Evolutionary conservation across 768 basidiomycete genomes (phyloP), one percentile per base, ranked within the genome.

Genomic region (Phylloporus sp.): DNA sequence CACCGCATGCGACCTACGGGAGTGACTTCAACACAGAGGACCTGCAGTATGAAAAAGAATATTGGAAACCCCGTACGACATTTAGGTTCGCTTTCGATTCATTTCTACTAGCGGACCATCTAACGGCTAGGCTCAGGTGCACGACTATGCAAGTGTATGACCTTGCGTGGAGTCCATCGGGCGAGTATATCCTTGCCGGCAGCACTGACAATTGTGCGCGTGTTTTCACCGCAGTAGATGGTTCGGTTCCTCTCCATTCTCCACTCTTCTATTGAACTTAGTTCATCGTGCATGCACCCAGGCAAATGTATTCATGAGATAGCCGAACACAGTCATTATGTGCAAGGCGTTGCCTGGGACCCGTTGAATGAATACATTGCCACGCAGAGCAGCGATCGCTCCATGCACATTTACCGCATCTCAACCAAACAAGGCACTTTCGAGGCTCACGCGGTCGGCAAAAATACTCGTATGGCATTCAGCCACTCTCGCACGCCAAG

Each of bases 291-390:
- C 20, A 32, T 43, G 10, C 22, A 7, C 6, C 6, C 59, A 91
- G 91, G 91, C 23, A 85, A 86, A 73, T 89, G 88, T 59, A 77
- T 96, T 11, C 80, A 83, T 56, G 90, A 93, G 64, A 86, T 94
- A 50, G 86, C 90, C 1, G 95, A 98, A 59, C 96, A 99, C 66
- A 81, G 78, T 27, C 95, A 98, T 66, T 97, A 90, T 62, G 96
- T 99, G 0, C 96, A 99, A 71, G 96, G 96, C 9, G 96, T 98
- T 23, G 90, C 95, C 0, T 99, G 96, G 96, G 96, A 99, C 55
- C 96, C 96, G 2, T 69, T 96, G 57, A 93, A 95, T 64, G 91
- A 96, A 65, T 98, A 88, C 62, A 90, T 99, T 50, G 94, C 96
- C 4, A 98, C 96, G 0, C 96, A 99, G 62, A 92, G 90, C 65